Evolutionary conservation across 2,329 filamentous ascomycete genomes (phyloP).

Genomic region (Fusarium sp.): DNA sequence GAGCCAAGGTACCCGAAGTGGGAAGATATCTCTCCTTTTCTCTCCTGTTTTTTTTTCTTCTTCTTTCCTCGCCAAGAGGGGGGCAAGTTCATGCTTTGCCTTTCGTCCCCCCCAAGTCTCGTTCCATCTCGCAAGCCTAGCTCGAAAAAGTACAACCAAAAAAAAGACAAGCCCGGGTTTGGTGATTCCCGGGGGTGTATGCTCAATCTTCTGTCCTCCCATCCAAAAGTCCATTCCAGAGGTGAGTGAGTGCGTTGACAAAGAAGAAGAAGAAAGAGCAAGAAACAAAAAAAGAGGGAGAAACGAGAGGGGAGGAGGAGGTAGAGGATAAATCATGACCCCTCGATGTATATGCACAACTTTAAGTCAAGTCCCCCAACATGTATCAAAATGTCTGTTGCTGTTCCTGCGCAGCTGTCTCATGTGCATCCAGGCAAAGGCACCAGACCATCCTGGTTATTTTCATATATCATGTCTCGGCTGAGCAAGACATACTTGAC

Average conservation of each 20-base stretch:
- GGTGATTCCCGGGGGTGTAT: not conserved
- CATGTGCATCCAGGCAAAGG: slow-evolving; percentile 14
- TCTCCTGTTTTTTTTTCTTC: not conserved
- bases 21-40: not conserved
- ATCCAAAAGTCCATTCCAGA: slow-evolving; percentile 11
- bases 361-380: slow-evolving; percentile 11
- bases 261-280: slow-evolving; percentile 22
- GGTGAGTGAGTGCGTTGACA: slow-evolving; percentile 17
- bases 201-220: slow-evolving; percentile 14
- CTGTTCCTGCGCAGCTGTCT: slow-evolving; percentile 22
- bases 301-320: slow-evolving; percentile 3
- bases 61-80: not conserved
- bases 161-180: slow-evolving; percentile 15
- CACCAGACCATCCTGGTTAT: not conserved
- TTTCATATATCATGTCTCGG: slow-evolving; percentile 1
- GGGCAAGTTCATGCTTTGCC: not conserved
- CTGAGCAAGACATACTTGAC: not conserved
- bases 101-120: slow-evolving; percentile 11
- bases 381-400: slow-evolving; percentile 11
- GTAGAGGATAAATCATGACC: slow-evolving; percentile 15
- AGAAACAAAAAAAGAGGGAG: slow-evolving; percentile 27
- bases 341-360: slow-evolving; percentile 31
- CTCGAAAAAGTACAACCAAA: slow-evolving; percentile 38
- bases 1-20: slow-evolving; percentile 35
- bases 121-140: slow-evolving; percentile 30